These are phyloP conservation scores for Phlyctochytrium bullatum DNA, from an alignment of 192 early-diverging fungal genomes.

Conservation along the genomic window DNA sequence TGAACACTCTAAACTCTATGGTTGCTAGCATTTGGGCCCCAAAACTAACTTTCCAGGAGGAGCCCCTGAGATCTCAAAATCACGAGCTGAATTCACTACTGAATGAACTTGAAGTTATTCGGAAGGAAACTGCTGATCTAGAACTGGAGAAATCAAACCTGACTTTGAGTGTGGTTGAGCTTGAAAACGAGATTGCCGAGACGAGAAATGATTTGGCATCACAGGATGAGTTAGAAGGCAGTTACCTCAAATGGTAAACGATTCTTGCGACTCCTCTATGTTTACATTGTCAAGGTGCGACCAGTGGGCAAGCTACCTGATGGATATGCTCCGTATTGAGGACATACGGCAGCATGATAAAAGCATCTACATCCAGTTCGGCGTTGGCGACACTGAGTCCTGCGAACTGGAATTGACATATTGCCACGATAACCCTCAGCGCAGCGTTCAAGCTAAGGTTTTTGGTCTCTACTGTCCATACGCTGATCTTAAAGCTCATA, in stretches of 20 bases:
- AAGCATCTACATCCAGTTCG: not conserved
- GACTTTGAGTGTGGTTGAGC: constrained; percentile 7
- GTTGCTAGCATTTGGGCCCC: too few relatives aligned
- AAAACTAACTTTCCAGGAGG: too few relatives aligned
- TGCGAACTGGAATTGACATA: not conserved
- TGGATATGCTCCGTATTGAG: constrained; percentile 20
- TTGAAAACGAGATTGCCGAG: not conserved
- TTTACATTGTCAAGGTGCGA: constrained; percentile 13
- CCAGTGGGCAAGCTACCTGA: constrained; percentile 17
- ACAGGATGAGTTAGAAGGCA: constrained; percentile 18
- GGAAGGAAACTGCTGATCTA: not conserved
- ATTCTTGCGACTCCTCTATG: not conserved
- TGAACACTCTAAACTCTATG: too few relatives aligned
- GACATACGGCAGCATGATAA: not conserved
- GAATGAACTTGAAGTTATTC: not conserved
- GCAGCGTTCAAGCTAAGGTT: not conserved
- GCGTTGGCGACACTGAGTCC: not conserved
- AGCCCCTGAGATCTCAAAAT: too few relatives aligned
- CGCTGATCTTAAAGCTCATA: not conserved
- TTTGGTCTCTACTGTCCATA: not conserved
- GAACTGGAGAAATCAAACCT: not conserved
- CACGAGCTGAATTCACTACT: too few relatives aligned
- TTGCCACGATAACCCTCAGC: not conserved
- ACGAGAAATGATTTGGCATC: too few relatives aligned
- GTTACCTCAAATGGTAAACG: constrained; percentile 19